phyloP scores from a whole-genome alignment of 345 rosid species.

The Citrus mangshanensis region DNA sequence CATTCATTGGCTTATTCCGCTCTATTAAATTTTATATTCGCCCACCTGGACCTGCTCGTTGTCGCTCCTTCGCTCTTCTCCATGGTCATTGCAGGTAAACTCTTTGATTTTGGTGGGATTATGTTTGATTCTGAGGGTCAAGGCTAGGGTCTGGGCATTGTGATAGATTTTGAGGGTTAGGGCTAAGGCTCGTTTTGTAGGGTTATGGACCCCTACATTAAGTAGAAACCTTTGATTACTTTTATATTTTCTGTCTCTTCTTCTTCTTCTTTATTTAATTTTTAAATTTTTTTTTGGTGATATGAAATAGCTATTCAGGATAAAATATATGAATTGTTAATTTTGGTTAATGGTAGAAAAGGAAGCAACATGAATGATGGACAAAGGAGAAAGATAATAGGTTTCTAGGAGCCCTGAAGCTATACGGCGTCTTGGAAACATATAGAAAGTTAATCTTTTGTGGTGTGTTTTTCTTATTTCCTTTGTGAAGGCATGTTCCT shows the following conservation, averaged over 20 bases:
- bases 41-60: too few species aligned
- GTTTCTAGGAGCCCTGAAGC: conserved; percentile 92
- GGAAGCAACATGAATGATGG: conserved; percentile 96
- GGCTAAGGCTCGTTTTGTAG: too few species aligned
- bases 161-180: too few species aligned
- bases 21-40: too few species aligned
- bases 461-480: background rate
- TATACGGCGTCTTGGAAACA: conserved; percentile 94
- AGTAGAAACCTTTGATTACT: background rate
- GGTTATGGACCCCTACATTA: conserved; percentile 53
- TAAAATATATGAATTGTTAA: conserved; percentile 17
- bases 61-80: too few species aligned
- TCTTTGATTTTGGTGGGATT: too few species aligned
- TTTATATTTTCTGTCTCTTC: background rate
- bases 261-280: too few species aligned
- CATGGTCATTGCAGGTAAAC: too few species aligned
- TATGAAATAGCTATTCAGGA: background rate
- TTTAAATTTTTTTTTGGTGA: background rate
- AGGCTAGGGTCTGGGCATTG: too few species aligned
- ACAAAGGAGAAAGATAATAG: conserved; percentile 92
- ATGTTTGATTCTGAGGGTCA: too few species aligned
- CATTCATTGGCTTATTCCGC: too few species aligned
- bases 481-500: background rate
- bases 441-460: conserved; percentile 63
- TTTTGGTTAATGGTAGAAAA: conserved; percentile 44